Conservation (phyloP, 495 filamentous ascomycete species). For the Aspergillus heteromorphus region DNA sequence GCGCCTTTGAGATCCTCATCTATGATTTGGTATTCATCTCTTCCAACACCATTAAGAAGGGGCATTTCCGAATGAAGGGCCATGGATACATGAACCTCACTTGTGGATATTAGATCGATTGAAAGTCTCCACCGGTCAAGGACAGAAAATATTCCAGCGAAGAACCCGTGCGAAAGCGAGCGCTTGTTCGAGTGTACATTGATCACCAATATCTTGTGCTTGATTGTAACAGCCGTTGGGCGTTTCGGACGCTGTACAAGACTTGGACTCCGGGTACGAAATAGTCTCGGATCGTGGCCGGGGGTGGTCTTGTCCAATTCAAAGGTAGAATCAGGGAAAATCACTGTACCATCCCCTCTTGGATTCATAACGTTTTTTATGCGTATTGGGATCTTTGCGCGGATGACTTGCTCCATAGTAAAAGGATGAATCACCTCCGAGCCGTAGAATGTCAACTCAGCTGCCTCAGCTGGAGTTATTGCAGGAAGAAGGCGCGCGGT, state of each 20-base stretch:
- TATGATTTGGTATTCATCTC: conserved; percentile 60
- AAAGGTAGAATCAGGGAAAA: conserved; percentile 53
- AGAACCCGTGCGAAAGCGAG: conserved; percentile 82
- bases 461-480: conserved; percentile 83
- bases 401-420: conserved; percentile 98
- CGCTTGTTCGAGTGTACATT: conserved; percentile 94
- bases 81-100: conserved; percentile 93
- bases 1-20: conserved; percentile 60
- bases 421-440: conserved; percentile 96
- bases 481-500: conserved; percentile 69
- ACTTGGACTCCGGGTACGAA: conserved; percentile 46
- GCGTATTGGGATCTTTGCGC: conserved; percentile 83
- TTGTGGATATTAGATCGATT: conserved; percentile 89
- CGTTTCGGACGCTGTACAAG: conserved; percentile 51
- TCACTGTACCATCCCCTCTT: conserved; percentile 76
- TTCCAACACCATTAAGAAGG: conserved; percentile 48
- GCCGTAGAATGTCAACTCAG: conserved; percentile 88
- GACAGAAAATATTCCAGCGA: conserved; percentile 83
- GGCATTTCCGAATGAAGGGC: conserved; percentile 70
- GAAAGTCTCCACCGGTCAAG: conserved; percentile 73
- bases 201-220: conserved; percentile 85
- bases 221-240: conserved; percentile 94
- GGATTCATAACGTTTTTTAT: conserved; percentile 99
- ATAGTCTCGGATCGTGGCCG: conserved; percentile 40
- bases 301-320: conserved; percentile 43